A percentile compares a stretch with the other conserved stretches of the same genome.
Conservation (phyloP, 768 basidiomycete species). For the Boletus barrowsii region DNA sequence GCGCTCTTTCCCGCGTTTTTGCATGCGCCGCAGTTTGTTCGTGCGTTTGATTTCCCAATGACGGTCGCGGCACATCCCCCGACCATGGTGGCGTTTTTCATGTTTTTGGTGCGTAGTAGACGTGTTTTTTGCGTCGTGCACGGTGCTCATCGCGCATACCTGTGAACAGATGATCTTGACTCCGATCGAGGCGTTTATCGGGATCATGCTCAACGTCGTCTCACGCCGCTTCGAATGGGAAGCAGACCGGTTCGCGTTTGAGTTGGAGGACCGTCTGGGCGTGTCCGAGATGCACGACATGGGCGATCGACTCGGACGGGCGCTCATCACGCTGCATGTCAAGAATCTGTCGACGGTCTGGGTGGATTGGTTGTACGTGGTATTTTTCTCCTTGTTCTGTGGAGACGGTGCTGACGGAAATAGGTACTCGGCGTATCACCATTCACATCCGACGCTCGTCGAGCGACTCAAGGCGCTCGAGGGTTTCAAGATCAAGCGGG, state of each 20-base stretch:
- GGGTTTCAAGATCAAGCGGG: constrained; percentile 47
- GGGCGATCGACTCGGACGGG: constrained; percentile 80
- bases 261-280: constrained; percentile 51
- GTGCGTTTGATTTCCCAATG: constrained; percentile 77
- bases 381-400: background rate
- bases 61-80: constrained; percentile 63
- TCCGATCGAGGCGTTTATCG: constrained; percentile 72
- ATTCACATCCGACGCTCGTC: constrained; percentile 92
- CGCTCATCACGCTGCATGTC: constrained; percentile 82
- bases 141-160: background rate
- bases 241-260: constrained; percentile 84
- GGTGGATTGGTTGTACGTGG: constrained; percentile 80
- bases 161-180: constrained; percentile 66
- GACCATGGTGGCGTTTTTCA: constrained; percentile 79
- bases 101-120: constrained; percentile 62
- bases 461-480: constrained; percentile 86
- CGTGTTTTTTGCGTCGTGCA: too few relatives aligned
- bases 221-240: constrained; percentile 89
- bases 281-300: constrained; percentile 69
- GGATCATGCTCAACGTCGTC: constrained; percentile 74
- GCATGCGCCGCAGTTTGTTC: constrained; percentile 71
- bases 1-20: constrained; percentile 89
- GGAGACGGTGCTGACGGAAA: background rate
- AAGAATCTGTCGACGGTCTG: constrained; percentile 92
- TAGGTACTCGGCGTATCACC: constrained; percentile 92